Evolutionary conservation across 2,329 filamentous ascomycete genomes (phyloP).

Genomic region (Aspergillus tanneri): DNA sequence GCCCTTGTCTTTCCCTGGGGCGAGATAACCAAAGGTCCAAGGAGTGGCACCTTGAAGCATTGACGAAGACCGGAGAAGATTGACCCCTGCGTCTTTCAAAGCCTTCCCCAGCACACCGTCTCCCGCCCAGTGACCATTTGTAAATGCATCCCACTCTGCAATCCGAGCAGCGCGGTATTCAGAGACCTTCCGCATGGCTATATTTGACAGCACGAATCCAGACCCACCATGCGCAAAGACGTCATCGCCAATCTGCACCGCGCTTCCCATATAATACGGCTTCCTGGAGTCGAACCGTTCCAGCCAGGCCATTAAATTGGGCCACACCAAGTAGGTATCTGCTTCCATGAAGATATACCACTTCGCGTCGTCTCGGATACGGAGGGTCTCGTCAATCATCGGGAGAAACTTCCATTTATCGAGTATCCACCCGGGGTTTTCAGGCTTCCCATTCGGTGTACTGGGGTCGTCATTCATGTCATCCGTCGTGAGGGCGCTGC

Average conservation of each 20-base stretch:
- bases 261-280: conserved; percentile 52
- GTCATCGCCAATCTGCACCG: conserved; percentile 47
- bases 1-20: too few relatives aligned
- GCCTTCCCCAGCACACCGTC: conserved; percentile 49
- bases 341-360: conserved; percentile 60
- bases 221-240: conserved; percentile 53
- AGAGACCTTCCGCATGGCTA: conserved; percentile 45
- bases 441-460: conserved; percentile 31
- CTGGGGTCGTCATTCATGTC: conserved; percentile 31
- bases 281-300: conserved; percentile 45
- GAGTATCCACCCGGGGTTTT: conserved; percentile 48
- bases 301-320: conserved; percentile 53
- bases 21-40: too few relatives aligned
- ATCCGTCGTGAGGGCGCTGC: conserved; percentile 30
- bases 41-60: too few relatives aligned
- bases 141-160: conserved; percentile 44
- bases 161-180: conserved; percentile 41
- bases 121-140: conserved; percentile 44
- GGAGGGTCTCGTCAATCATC: conserved; percentile 50
- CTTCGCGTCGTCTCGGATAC: conserved; percentile 45
- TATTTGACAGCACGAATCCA: conserved; percentile 50
- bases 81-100: too few relatives aligned
- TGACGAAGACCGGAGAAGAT: too few relatives aligned
- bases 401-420: conserved; percentile 59
- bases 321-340: conserved; percentile 56